These are phyloP conservation scores for Plasmodium gaboni DNA, from an alignment of 169 alveolate species.

Conservation along the genomic window DNA sequence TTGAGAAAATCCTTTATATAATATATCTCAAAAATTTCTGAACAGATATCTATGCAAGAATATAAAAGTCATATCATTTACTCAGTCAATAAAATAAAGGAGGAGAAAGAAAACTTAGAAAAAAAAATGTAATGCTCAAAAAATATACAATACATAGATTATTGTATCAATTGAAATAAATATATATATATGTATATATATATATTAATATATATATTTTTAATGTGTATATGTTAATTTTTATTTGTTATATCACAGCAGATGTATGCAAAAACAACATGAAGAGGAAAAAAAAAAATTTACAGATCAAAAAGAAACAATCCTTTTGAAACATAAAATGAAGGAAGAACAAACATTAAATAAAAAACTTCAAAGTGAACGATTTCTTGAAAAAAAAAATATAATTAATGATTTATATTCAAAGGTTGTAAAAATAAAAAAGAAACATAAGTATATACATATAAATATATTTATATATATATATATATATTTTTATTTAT, in stretches of 20 bases:
- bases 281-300: constrained; percentile 5
- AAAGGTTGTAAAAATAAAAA: constrained; percentile 18
- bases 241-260: background rate
- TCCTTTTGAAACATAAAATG: constrained; percentile 12
- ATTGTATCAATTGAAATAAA: no score
- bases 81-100: constrained; percentile 6
- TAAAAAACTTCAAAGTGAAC: constrained; percentile 18
- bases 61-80: constrained; percentile 2
- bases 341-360: constrained; percentile 32
- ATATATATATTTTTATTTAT: no score
- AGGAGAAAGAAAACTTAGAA: constrained; percentile 36
- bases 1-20: background rate
- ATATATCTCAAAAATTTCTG: background rate
- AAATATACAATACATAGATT: no score
- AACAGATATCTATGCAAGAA: constrained; percentile 13
- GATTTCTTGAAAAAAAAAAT: constrained; percentile 6
- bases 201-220: background rate
- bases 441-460: background rate
- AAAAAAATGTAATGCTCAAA: constrained; percentile 34
- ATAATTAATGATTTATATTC: constrained; percentile 30
- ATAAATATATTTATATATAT: background rate
- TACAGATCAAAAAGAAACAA: background rate
- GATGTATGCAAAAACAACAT: constrained; percentile 25
- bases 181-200: background rate
- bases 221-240: background rate